These are phyloP conservation scores for Hymenoscyphus infarciens DNA, from an alignment of 2,329 filamentous ascomycete species.

Conservation along the genomic window DNA sequence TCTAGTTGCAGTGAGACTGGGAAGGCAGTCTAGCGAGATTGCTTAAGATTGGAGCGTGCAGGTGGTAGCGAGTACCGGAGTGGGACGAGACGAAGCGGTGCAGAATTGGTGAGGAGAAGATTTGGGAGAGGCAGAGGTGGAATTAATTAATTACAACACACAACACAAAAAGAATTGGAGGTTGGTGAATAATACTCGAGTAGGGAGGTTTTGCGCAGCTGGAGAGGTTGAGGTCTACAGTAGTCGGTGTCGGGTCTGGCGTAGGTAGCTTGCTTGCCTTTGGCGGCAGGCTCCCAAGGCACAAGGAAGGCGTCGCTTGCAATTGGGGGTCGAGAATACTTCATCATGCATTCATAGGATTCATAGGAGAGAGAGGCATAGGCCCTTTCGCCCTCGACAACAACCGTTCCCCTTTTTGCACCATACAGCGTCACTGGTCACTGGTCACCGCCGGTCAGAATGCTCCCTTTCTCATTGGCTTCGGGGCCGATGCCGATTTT, in stretches of 20 bases:
- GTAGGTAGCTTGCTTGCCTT: background rate
- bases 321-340: conserved; percentile 10
- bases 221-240: background rate
- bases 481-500: background rate
- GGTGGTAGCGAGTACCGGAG: background rate
- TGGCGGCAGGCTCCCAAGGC: background rate
- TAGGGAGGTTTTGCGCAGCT: no score
- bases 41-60: conserved; percentile 15
- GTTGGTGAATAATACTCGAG: no score
- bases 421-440: background rate
- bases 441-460: background rate
- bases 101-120: background rate
- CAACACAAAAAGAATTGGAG: no score
- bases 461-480: conserved; percentile 15
- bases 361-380: no score
- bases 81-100: background rate
- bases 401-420: no score
- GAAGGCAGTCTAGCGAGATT: conserved; percentile 17
- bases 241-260: background rate
- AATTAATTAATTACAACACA: background rate
- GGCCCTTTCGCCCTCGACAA: background rate
- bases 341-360: conserved; percentile 11
- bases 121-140: background rate
- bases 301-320: background rate
- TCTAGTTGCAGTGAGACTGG: background rate